These are phyloP conservation scores for Geotrichum carabidarum DNA, from an alignment of 1,139 yeast genomes.

Conservation along the genomic window DNA sequence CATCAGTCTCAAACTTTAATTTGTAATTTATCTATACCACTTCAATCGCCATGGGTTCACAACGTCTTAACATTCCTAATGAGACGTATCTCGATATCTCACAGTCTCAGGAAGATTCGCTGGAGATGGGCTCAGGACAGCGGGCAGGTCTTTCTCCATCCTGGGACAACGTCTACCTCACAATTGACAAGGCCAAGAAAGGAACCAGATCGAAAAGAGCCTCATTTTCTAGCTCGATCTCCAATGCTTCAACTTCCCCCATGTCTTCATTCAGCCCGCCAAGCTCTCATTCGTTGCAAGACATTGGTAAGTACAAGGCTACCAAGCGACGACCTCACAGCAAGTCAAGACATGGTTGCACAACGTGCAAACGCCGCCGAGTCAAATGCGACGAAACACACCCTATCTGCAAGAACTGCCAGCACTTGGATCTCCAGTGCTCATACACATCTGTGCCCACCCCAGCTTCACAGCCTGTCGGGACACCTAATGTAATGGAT, in stretches of 20 bases:
- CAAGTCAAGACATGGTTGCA: conserved; percentile 83
- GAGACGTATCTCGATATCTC: too few relatives aligned
- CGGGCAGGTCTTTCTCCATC: background rate
- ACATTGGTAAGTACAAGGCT: conserved; percentile 15
- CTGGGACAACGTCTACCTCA: background rate
- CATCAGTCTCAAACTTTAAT: too few relatives aligned
- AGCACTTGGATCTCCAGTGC: conserved; percentile 71
- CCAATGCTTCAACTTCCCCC: background rate
- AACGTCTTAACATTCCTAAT: too few relatives aligned
- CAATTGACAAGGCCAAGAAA: background rate
- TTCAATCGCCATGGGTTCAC: too few relatives aligned
- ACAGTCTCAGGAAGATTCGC: too few relatives aligned
- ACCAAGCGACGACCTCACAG: conserved; percentile 51
- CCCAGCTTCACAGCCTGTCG: conserved; percentile 23
- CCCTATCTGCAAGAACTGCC: conserved; percentile 76
- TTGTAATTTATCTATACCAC: too few relatives aligned
- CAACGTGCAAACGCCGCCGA: conserved; percentile 79
- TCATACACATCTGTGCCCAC: conserved; percentile 29
- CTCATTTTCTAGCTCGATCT: background rate
- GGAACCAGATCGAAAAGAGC: background rate
- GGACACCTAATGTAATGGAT: conserved; percentile 61
- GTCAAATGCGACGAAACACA: conserved; percentile 88
- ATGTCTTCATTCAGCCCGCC: background rate
- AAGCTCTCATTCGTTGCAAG: background rate
- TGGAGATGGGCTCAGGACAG: too few relatives aligned